Evolutionary conservation across 176 grass and related monocot genomes (phyloP).

Genomic region (Pharus latifolius): DNA sequence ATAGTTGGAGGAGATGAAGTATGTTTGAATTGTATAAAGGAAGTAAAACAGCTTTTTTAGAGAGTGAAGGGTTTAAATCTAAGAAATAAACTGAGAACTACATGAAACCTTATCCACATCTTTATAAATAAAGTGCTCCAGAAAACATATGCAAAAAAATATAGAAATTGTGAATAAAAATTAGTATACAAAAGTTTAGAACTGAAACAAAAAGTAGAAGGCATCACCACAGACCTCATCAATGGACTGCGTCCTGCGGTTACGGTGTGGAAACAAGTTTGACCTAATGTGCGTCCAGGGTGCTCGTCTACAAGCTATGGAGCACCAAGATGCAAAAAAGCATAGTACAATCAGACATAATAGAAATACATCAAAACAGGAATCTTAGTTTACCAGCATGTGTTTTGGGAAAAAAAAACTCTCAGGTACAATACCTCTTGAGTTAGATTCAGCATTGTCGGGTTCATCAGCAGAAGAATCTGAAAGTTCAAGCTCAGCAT

Average conservation of each 20-base stretch:
- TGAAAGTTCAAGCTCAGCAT: conserved; percentile 86
- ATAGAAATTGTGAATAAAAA: background rate
- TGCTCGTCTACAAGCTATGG: conserved; percentile 43
- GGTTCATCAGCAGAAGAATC: conserved; percentile 95
- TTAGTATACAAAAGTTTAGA: background rate
- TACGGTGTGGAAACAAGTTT: conserved; percentile 77
- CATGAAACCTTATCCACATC: too few species aligned
- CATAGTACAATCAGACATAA: conserved; percentile 7
- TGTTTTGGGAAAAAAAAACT: background rate
- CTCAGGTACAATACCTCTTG: conserved; percentile 22
- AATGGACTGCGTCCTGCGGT: conserved; percentile 66
- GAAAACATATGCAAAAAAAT: background rate
- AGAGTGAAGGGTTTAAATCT: too few species aligned
- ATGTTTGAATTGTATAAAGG: too few species aligned
- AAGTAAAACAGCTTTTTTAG: too few species aligned
- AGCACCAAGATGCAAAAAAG: conserved; percentile 19
- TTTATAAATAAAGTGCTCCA: too few species aligned
- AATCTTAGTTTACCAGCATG: background rate
- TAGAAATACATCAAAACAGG: background rate
- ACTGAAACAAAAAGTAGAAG: background rate
- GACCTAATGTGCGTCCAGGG: conserved; percentile 42
- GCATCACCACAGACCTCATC: conserved; percentile 60
- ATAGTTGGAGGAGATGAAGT: too few species aligned
- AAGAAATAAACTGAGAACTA: too few species aligned
- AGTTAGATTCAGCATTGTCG: conserved; percentile 13